phyloP scores from a whole-genome alignment of 2,329 filamentous ascomycete genomes.

The Verticillium alfalfae region DNA sequence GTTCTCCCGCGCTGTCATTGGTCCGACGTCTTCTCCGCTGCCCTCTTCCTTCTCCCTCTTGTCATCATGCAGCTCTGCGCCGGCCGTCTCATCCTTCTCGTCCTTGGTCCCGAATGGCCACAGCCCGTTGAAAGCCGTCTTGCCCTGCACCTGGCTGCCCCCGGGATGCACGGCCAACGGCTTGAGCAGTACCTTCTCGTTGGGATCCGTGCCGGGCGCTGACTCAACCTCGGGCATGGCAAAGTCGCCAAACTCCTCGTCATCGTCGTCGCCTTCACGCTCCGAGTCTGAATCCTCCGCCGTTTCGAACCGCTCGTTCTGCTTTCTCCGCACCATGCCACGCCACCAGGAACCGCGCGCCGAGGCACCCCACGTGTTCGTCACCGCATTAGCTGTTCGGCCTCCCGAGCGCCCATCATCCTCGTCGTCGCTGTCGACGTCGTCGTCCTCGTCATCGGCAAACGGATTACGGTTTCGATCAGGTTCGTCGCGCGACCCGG shows the following conservation, averaged over 20 bases:
- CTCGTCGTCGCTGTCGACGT: conserved; percentile 47
- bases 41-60: conserved; percentile 21
- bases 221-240: conserved; percentile 53
- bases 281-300: conserved; percentile 40
- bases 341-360: conserved; percentile 45
- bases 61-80: conserved; percentile 8
- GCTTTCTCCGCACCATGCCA: conserved; percentile 25
- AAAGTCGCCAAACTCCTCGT: conserved; percentile 64
- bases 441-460: conserved; percentile 49
- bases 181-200: conserved; percentile 43
- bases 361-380: conserved; percentile 13
- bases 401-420: conserved; percentile 27
- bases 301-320: conserved; percentile 31
- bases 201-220: conserved; percentile 18
- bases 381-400: conserved; percentile 17
- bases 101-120: conserved; percentile 51
- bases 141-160: conserved; percentile 23
- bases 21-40: conserved; percentile 17
- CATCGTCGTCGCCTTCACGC: conserved; percentile 48
- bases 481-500: conserved; percentile 8
- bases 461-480: conserved; percentile 43
- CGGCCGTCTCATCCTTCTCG: conserved; percentile 22
- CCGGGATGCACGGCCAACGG: conserved; percentile 50
- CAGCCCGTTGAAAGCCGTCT: conserved; percentile 41
- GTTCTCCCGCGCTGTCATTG: conserved; percentile 29